Conservation (phyloP, 345 rosid genomes). For the Melaleuca alternifolia region DNA sequence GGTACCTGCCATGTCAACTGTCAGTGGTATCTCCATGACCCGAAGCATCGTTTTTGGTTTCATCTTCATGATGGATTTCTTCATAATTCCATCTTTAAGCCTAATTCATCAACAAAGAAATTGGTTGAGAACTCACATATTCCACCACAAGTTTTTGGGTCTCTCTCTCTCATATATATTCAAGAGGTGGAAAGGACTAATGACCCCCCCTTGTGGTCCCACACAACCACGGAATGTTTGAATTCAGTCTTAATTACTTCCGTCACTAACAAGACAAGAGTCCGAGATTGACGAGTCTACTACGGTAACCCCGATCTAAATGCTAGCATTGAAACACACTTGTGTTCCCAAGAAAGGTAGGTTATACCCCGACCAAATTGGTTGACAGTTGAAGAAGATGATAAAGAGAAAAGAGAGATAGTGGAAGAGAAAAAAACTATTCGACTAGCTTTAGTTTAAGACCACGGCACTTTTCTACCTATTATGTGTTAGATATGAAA, state of each 20-base stretch:
- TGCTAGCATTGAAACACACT: not conserved
- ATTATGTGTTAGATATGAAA: not conserved
- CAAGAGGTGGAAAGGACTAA: not conserved
- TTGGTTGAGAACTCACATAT: too few species aligned
- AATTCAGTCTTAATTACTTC: not conserved
- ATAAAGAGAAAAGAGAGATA: too few species aligned
- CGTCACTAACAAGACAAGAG: not conserved
- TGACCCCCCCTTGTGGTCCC: not conserved
- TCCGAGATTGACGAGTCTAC: not conserved
- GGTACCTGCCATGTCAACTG: too few species aligned
- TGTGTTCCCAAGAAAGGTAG: not conserved
- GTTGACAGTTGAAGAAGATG: too few species aligned
- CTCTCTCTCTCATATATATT: too few species aligned
- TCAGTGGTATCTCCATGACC: too few species aligned
- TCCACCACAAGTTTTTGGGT: not conserved
- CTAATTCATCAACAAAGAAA: too few species aligned
- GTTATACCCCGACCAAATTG: not conserved
- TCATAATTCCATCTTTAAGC: too few species aligned
- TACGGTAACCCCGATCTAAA: not conserved
- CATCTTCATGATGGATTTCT: too few species aligned
- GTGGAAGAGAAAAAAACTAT: too few species aligned
- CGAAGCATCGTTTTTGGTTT: not conserved
- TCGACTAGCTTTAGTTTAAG: not conserved
- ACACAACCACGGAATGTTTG: accelerated
- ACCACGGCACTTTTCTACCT: not conserved